Evolutionary conservation across 768 basidiomycete species (phyloP), one percentile per base, ranked within the genome.

Genomic region (Mycena vitilis): DNA sequence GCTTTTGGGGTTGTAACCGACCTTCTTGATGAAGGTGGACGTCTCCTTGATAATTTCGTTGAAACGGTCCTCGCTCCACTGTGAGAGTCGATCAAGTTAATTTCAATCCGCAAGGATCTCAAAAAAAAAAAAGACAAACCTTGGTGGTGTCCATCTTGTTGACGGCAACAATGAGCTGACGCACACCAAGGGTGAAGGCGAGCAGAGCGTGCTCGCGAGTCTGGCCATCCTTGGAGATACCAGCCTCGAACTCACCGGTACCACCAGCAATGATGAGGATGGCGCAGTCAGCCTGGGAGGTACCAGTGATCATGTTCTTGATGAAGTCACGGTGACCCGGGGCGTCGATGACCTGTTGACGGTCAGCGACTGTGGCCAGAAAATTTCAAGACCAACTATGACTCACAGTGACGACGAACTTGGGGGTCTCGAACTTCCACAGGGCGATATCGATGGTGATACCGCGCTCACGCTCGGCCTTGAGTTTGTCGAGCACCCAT

Each of bases 101-200:
- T 11, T 40, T 18, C 23, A 48, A 25, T 65, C 62, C 36, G 52
- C 11, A 25, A 10, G 30, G 53, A 55, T 25, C 45, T 5, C 4
- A 22, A 34, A 23, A 44, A 25, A 42, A 37, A 44, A 42, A 42
- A 37, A 44, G 40, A 78, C 83, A 16, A 63, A 92, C 94, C 87
- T 97, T 97, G 83, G 95, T 95, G 75, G 97, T 98, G 88, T 99
- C 98, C 98, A 99, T 99, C 90, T 99, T 99, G 94, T 99, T 99
- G 86, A 99, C 92, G 76, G 96, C 95, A 71, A 99, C 96, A 81
- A 99, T 98, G 84, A 99, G 95, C 87, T 99, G 98, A 84, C 95
- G 91, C 82, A 99, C 98, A 91, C 98, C 98, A 77, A 99, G 95
- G 77, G 98, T 99, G 91, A 98, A 99, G 80, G 97, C 96, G 81